Evolutionary conservation across 2,329 filamentous ascomycete genomes (phyloP), one percentile per base, ranked within the genome.

Genomic region (Keithomyces neogunnii): DNA sequence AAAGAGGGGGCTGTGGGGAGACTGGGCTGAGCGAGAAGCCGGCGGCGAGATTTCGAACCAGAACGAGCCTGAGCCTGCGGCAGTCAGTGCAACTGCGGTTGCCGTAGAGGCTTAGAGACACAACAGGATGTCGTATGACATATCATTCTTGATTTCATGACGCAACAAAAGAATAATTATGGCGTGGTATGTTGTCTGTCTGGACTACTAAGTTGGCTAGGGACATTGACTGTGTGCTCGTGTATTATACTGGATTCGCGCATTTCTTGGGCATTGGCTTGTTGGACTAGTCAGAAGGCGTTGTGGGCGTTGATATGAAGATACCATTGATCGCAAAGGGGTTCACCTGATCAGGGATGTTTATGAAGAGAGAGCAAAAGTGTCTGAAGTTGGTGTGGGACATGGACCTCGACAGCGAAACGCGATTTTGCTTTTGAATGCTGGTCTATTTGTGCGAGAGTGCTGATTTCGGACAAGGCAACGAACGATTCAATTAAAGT

Each of bases 1-100:
- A 53, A 99, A 99, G 80, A 82, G 89, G 60, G 92, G 89, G n/a
- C 83, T 99, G 2, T 99, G 93, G 92, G 93, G 92, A 49, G 84
- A 86, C 38, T 99, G 93, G 93, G 93, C 93, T 1, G 93, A 97
- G 74, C 75, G 77, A 38, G 81, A 85, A 65, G 81, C 81, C 44
- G 81, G 81, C 53, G 81, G 81, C 47, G 80, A 84, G 65, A 81
- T 82, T 51, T 78, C 75, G 10, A 67, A 72, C 53, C 71, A 79
- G 46, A 69, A 75, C 53, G 70, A 74, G 58, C 67, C 70, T 6
- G 69, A 73, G 57, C 55, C 58, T 28, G 63, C 64, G 28, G 64
- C 65, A 13, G 55, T 61, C 44, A 62, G 58, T 47, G 59, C 60
- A 32, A 61, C 65, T 26, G 57, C 62, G 4, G 69, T 72, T 36